Percentiles rank a stretch among this genome's conserved stretches.
phyloP scores from a whole-genome alignment of 139 green algal genomes.

The Yamagishiella unicocca region DNA sequence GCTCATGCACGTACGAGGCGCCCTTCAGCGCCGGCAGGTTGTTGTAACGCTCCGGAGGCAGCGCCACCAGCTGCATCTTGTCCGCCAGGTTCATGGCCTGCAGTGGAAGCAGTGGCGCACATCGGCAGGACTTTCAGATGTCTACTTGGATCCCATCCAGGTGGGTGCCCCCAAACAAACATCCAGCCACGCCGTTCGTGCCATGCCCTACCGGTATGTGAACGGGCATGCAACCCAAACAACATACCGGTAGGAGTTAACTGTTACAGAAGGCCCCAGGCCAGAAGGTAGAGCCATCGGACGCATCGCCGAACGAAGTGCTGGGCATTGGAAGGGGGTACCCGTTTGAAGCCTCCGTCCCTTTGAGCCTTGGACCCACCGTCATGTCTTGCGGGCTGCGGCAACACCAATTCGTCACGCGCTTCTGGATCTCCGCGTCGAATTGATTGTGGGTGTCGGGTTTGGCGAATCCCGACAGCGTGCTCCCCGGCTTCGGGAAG shows the following conservation, averaged over 20 bases:
- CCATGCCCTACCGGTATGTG: not conserved
- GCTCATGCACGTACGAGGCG: constrained; percentile 23
- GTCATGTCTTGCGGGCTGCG: constrained; percentile 12
- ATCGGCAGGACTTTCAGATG: not conserved
- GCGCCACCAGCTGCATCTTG: constrained; percentile 25
- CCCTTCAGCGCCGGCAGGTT: not conserved
- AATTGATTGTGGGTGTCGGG: not conserved
- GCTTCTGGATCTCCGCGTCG: constrained; percentile 43
- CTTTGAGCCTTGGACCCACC: not conserved
- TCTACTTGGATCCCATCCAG: too few species aligned
- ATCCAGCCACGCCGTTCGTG: not conserved
- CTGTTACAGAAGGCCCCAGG: too few species aligned
- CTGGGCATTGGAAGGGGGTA: too few species aligned
- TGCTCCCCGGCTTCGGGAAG: not conserved
- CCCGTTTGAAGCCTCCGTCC: not conserved
- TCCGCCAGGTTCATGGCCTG: constrained; percentile 16
- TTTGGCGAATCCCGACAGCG: not conserved
- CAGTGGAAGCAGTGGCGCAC: not conserved
- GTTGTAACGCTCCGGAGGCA: not conserved
- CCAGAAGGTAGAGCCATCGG: too few species aligned
- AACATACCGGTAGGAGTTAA: not conserved
- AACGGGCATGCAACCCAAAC: not conserved
- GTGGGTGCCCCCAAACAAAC: not conserved
- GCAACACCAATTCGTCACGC: constrained; percentile 46
- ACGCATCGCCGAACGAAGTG: too few species aligned